A percentile compares a stretch with the other conserved stretches of the same genome.
Evolutionary conservation across 1,284 basidiomycete genomes (phyloP).

Genomic region (Violaceomyces palustris): DNA sequence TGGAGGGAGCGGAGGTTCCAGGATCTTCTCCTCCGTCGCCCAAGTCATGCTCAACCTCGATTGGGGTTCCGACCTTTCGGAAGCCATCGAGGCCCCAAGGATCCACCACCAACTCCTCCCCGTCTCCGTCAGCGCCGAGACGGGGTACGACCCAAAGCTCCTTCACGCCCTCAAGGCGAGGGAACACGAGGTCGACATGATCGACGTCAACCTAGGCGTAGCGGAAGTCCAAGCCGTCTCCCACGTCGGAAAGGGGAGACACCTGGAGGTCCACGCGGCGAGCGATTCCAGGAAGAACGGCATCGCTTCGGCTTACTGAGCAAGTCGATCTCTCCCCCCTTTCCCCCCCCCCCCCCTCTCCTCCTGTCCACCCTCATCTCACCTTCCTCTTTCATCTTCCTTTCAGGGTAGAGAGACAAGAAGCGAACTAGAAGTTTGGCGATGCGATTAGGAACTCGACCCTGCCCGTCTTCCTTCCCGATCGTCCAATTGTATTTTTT

Average conservation of each 20-base stretch:
- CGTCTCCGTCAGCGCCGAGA: constrained; percentile 29
- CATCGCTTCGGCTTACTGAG: constrained; percentile 34
- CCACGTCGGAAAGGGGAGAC: constrained; percentile 3
- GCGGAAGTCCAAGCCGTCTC: constrained; percentile 42
- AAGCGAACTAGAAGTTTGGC: too few relatives aligned
- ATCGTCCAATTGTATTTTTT: too few relatives aligned
- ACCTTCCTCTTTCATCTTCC: too few relatives aligned
- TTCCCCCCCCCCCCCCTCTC: too few relatives aligned
- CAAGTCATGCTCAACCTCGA: constrained; percentile 77
- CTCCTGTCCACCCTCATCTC: too few relatives aligned
- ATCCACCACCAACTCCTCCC: constrained; percentile 71
- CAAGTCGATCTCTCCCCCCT: too few relatives aligned
- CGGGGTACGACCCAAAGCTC: constrained; percentile 20
- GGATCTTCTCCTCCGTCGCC: constrained; percentile 67
- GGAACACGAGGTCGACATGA: constrained; percentile 28
- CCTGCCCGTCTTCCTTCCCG: too few relatives aligned
- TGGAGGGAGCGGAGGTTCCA: constrained; percentile 53
- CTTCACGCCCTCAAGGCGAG: constrained; percentile 17
- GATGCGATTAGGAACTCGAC: too few relatives aligned
- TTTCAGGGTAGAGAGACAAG: too few relatives aligned
- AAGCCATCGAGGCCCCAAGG: constrained; percentile 78
- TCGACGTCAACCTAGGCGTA: constrained; percentile 37
- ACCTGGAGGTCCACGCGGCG: constrained; percentile 17
- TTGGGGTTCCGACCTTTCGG: constrained; percentile 72
- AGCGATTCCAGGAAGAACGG: constrained; percentile 46